A percentile compares a stretch with the other conserved stretches of the same genome.
Evolutionary conservation across 2,329 filamentous ascomycete genomes (phyloP).

Genomic region (Knoxdaviesia proteae): DNA sequence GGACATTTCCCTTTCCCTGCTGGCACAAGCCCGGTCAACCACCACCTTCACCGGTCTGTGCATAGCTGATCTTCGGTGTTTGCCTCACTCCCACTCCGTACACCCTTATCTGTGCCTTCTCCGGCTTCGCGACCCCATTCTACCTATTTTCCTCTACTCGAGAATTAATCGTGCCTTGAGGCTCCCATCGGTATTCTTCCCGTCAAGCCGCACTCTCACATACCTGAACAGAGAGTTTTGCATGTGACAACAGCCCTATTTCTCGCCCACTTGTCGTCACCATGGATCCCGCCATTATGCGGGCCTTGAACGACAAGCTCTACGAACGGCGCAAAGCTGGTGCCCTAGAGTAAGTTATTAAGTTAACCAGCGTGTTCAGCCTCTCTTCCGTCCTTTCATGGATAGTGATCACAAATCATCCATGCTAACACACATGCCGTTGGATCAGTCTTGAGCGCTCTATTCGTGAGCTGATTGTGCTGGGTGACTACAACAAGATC

Average conservation of each 20-base stretch:
- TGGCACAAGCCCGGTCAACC: too few relatives aligned
- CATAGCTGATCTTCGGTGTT: too few relatives aligned
- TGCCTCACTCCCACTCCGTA: too few relatives aligned
- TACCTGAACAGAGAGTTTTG: background rate
- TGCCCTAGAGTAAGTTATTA: constrained; percentile 87
- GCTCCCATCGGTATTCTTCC: too few relatives aligned
- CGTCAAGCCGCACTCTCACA: background rate
- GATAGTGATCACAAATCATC: background rate
- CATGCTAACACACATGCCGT: background rate
- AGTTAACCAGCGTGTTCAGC: constrained; percentile 13
- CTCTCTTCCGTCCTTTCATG: background rate
- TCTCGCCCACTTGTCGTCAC: constrained; percentile 5
- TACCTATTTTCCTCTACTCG: too few relatives aligned
- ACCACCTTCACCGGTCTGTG: too few relatives aligned
- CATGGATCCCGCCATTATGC: constrained; percentile 83
- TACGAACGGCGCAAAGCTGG: constrained; percentile 97
- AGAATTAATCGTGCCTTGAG: too few relatives aligned
- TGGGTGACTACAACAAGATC: constrained; percentile 61
- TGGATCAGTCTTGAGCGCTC: constrained; percentile 61
- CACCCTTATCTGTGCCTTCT: too few relatives aligned
- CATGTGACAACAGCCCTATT: background rate
- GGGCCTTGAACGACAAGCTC: constrained; percentile 88
- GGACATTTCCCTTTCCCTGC: too few relatives aligned
- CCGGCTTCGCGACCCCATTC: too few relatives aligned
- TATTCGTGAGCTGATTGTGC: constrained; percentile 64